Percentiles rank a stretch among this genome's conserved stretches.
phyloP scores from a whole-genome alignment of 2,329 filamentous ascomycete genomes.

The Sporothrix humicola region DNA sequence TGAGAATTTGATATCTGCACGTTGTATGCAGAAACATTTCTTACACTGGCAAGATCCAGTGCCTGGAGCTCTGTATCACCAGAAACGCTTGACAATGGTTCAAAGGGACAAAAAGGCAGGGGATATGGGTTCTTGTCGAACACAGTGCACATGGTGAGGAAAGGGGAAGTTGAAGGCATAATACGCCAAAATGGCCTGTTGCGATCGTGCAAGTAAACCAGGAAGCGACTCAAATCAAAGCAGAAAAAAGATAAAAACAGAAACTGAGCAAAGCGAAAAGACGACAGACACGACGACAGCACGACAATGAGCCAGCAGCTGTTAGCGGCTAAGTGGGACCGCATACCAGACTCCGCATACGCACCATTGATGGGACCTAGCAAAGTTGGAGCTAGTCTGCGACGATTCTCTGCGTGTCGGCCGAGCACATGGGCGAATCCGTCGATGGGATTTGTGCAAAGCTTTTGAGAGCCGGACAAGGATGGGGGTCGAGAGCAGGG shows the following conservation, averaged over 20 bases:
- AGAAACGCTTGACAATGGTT: neutral
- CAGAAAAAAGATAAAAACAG: neutral
- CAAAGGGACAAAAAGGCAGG: neutral
- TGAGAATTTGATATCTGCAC: neutral
- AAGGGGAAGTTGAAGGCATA: neutral
- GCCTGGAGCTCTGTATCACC: neutral
- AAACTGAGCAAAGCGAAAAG: neutral
- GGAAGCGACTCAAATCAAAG: neutral
- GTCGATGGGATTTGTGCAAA: constrained; percentile 37
- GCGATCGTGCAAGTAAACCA: neutral
- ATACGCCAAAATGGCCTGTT: constrained; percentile 18
- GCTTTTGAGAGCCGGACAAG: constrained; percentile 1
- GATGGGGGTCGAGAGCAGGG: constrained; percentile 12
- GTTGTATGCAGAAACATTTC: neutral
- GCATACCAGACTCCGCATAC: constrained; percentile 12
- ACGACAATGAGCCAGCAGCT: neutral
- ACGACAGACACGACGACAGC: neutral
- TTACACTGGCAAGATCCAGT: neutral
- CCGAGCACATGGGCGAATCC: constrained; percentile 37
- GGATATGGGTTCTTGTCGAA: neutral
- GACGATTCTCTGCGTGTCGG: constrained; percentile 31
- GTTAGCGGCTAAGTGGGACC: constrained; percentile 7
- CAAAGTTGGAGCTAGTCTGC: constrained; percentile 19
- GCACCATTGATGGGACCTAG: constrained; percentile 22
- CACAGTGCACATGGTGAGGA: neutral